Evolutionary conservation across 1,284 basidiomycete species (phyloP).

Genomic region (Agroathelia rolfsii): DNA sequence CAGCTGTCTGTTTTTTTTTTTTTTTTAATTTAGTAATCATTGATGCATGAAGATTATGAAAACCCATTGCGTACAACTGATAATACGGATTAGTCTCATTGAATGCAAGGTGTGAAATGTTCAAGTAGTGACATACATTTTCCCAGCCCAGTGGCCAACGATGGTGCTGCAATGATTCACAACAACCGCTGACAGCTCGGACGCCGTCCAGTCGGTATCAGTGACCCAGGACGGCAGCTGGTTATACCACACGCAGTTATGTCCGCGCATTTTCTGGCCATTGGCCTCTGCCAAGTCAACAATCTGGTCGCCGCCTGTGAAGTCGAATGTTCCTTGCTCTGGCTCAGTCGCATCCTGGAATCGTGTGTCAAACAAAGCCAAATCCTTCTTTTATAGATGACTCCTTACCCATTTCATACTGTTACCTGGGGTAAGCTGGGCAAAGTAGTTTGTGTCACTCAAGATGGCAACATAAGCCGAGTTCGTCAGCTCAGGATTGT

Average conservation of each 20-base stretch:
- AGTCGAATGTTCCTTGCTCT: slow-evolving; percentile 18
- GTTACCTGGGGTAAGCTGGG: slow-evolving; percentile 42
- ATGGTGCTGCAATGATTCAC: slow-evolving; percentile 13
- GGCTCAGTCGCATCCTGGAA: slow-evolving; percentile 17
- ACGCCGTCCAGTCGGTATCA: slow-evolving; percentile 11
- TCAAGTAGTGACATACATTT: slow-evolving; percentile 8
- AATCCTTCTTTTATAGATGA: no score
- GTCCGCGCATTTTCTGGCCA: slow-evolving; percentile 12
- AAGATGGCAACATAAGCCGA: slow-evolving; percentile 13
- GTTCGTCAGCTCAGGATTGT: slow-evolving; percentile 15
- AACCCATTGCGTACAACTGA: slow-evolving; percentile 5
- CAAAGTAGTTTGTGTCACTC: slow-evolving; percentile 8
- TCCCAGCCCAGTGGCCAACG: slow-evolving; percentile 12
- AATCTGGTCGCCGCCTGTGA: slow-evolving; percentile 17
- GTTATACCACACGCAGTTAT: slow-evolving; percentile 16
- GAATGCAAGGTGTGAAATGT: no score
- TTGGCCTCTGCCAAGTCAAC: slow-evolving; percentile 14
- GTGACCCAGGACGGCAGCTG: slow-evolving; percentile 18
- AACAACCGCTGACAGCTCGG: slow-evolving; percentile 12
- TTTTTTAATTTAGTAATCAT: neutral
- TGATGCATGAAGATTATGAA: neutral
- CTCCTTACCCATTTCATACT: slow-evolving; percentile 50
- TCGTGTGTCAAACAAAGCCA: no score
- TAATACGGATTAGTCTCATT: slow-evolving; percentile 2
- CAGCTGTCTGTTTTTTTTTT: slow-evolving; percentile 13